Base-by-base conservation (phyloP, 345 rosid species). In the Citrus inodora region DNA sequence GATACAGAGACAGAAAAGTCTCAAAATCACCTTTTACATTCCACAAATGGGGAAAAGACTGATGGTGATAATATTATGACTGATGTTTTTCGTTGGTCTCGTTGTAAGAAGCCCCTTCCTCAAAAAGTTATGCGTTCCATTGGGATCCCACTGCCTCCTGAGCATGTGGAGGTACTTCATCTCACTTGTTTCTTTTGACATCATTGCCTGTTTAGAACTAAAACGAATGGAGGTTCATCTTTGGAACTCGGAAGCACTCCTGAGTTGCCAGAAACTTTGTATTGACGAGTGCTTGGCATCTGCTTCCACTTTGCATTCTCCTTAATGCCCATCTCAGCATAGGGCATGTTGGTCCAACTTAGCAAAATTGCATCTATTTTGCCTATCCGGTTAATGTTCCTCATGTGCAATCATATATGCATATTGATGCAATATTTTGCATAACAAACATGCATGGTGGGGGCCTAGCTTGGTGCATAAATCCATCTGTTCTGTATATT, bases 61-160 rank as follows among this genome's bases (percentile, higher is more conserved):
- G 95, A 94, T 21, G 25, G 87, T 22, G 98, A 97, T 72, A 89
- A 80, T 77, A 78, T 80, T 37, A 71, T 93, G 78, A 80, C 91
- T 2, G 98, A 97, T 71, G 91, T 89, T 53, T 97, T 97, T 81
- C 91, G 98, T 67, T 97, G 98, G 97, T 93, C 99, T 32, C 87
- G 90, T 24, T 97, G 99, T 73, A 94, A 89, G 94, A 93, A 85
- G 79, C 97, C 98, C 27, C 93, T 97, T 64, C 94, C 95, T 1
- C 97, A 97, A 85, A 93, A 91, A 80, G 80, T 89, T 66, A 91
- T 97, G 94, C 96, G 90, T 37, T 90, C 98, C 9, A 79, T 94
- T 2, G 99, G 99, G 72, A 87, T 97, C 53, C 99, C 99, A 25
- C 85, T 94, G 82, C 94, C 99, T 42, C 89, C 84, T 6, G 98